phyloP scores from a whole-genome alignment of 352 stramenopile genomes.

The Globisporangium middletonii region DNA sequence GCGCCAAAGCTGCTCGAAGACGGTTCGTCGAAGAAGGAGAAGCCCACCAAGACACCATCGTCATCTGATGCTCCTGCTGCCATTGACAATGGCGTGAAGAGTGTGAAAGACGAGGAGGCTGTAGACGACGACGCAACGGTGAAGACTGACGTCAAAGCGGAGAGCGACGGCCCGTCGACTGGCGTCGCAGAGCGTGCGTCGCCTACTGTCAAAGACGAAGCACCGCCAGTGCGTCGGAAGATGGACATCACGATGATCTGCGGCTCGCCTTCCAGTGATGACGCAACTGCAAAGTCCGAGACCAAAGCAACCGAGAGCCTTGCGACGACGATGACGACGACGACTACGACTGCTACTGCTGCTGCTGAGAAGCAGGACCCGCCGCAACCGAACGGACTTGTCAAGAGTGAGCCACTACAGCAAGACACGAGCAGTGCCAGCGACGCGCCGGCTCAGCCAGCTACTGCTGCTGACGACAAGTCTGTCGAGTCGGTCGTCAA shows the following conservation, averaged over 20 bases:
- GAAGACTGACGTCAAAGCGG: background rate
- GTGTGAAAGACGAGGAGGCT: background rate
- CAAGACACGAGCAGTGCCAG: too few relatives aligned
- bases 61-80: background rate
- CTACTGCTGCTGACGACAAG: too few relatives aligned
- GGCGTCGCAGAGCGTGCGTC: background rate
- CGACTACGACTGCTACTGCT: background rate
- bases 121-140: background rate
- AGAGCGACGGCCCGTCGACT: background rate
- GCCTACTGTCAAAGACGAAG: conserved; percentile 9
- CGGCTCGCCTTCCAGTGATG: conserved; percentile 19
- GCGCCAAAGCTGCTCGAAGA: background rate
- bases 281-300: conserved; percentile 7
- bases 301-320: background rate
- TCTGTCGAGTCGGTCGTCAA: too few relatives aligned
- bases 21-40: background rate
- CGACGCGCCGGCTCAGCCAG: too few relatives aligned
- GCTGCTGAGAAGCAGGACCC: too few relatives aligned
- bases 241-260: conserved; percentile 50
- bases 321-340: background rate
- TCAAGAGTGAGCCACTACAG: too few relatives aligned
- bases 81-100: background rate
- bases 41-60: background rate
- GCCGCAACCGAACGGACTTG: too few relatives aligned
- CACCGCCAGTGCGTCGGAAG: conserved; percentile 14